Conservation (phyloP, 352 stramenopile species). For the Pythium sukuiense region DNA sequence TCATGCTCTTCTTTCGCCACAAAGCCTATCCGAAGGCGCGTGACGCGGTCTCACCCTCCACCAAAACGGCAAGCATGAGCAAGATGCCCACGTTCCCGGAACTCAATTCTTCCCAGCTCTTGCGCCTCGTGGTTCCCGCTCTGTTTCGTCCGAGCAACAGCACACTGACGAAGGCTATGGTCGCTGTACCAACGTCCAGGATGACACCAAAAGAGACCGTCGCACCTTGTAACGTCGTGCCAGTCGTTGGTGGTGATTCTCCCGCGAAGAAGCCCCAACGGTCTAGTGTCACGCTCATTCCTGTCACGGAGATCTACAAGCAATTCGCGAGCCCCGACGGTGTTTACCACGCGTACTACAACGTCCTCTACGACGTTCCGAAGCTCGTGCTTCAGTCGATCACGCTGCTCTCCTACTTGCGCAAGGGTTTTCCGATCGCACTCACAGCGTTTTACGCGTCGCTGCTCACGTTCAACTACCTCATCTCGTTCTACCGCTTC, state of each 20-base stretch:
- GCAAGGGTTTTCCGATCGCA: slow-evolving; percentile 30
- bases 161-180: not conserved
- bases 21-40: not conserved
- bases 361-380: slow-evolving; percentile 24
- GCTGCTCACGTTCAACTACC: slow-evolving; percentile 25
- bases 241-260: not conserved
- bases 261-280: not conserved
- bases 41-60: not conserved
- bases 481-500: slow-evolving; percentile 34
- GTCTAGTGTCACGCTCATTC: not conserved
- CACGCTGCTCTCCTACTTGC: slow-evolving; percentile 24
- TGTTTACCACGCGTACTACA: slow-evolving; percentile 22
- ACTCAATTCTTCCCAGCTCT: not conserved
- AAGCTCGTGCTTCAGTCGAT: slow-evolving; percentile 30
- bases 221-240: not conserved
- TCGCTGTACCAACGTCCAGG: not conserved
- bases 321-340: slow-evolving; percentile 12
- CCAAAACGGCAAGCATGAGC: not conserved
- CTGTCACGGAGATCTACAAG: not conserved
- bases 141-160: not conserved
- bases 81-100: not conserved
- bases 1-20: slow-evolving; percentile 23
- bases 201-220: not conserved
- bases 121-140: not conserved
- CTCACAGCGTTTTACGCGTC: slow-evolving; percentile 29